A percentile compares a stretch with the other conserved stretches of the same genome.
These are phyloP conservation scores for Colletotrichum godetiae DNA, from an alignment of 2,329 filamentous ascomycete species.

Conservation along the genomic window DNA sequence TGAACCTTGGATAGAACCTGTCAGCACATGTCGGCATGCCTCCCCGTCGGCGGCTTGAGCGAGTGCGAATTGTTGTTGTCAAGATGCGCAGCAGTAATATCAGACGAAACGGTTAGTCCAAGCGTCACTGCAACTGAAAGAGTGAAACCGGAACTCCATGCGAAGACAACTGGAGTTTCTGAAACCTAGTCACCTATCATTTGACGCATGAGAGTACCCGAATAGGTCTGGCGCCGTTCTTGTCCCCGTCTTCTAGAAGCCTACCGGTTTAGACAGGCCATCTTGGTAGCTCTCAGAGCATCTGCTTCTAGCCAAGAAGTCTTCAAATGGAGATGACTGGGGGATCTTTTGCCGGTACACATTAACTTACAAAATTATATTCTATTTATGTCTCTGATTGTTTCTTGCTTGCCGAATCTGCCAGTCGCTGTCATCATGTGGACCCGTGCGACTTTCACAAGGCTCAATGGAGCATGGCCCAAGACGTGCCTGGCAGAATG, in stretches of 20 bases:
- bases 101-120: conserved; percentile 31
- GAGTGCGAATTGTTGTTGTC: conserved; percentile 29
- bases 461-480: no score
- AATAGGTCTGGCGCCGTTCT: conserved; percentile 13
- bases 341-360: neutral
- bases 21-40: conserved; percentile 15
- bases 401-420: neutral
- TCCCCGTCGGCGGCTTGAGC: conserved; percentile 13
- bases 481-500: neutral
- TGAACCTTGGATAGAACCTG: conserved; percentile 20
- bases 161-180: conserved; percentile 30
- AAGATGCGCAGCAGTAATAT: conserved; percentile 3
- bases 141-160: conserved; percentile 36
- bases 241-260: conserved; percentile 19
- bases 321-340: neutral
- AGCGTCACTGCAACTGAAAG: conserved; percentile 10
- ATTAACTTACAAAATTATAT: neutral
- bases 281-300: neutral
- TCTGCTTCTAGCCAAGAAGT: neutral
- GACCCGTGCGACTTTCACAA: neutral
- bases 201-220: conserved; percentile 7
- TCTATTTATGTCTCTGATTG: neutral
- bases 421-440: neutral
- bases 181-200: conserved; percentile 22
- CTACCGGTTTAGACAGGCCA: neutral